A percentile compares a stretch with the other conserved stretches of the same genome.
These are phyloP conservation scores for Coffea canephora DNA, from an alignment of 257 asterid species.

Conservation along the genomic window DNA sequence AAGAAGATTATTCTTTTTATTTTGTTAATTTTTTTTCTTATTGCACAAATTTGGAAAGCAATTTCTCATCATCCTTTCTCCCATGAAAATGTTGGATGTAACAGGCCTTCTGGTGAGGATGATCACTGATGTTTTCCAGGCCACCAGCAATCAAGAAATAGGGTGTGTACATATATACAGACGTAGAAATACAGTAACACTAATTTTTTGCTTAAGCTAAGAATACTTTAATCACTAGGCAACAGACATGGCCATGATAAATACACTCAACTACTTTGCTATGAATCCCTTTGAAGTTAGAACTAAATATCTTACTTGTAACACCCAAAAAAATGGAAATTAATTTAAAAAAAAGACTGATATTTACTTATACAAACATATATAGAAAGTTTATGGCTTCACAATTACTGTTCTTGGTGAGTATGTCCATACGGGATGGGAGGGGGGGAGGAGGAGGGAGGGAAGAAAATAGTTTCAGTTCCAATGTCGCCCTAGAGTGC, in stretches of 20 bases:
- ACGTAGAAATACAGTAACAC: not conserved
- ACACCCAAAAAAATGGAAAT: no score
- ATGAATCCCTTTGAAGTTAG: conserved; percentile 5
- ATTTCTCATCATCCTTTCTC: not conserved
- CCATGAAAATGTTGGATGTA: not conserved
- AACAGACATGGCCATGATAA: not conserved
- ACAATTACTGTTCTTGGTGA: not conserved
- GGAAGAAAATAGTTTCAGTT: not conserved
- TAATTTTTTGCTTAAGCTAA: conserved; percentile 1
- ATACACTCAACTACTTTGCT: not conserved
- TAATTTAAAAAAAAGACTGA: no score
- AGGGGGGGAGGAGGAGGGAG: not conserved
- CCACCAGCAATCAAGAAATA: conserved; percentile 4
- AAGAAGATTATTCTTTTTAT: not conserved
- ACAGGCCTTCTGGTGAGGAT: not conserved
- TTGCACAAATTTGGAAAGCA: not conserved
- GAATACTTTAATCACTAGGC: not conserved
- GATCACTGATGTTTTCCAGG: not conserved
- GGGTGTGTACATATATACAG: not conserved
- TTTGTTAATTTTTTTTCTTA: not conserved
- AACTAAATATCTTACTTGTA: no score
- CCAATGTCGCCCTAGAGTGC: conserved; percentile 26
- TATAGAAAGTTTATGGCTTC: not conserved
- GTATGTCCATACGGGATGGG: not conserved
- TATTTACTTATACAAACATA: not conserved